Evolutionary conservation across 2,329 filamentous ascomycete species (phyloP).

Genomic region (Cercospora brassicicola): DNA sequence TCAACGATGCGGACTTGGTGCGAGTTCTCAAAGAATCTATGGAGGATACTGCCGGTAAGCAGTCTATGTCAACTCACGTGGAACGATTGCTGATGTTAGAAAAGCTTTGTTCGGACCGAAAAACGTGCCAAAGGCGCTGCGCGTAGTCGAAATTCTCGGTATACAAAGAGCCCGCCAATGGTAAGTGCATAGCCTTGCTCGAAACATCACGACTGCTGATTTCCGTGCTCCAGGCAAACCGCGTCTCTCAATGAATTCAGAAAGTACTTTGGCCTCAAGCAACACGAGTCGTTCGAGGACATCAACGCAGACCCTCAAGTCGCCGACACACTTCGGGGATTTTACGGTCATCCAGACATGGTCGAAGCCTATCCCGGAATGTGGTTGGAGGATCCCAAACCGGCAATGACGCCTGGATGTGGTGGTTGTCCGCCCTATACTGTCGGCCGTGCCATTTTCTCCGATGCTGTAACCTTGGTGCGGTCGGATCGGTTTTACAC

Average conservation of each 20-base stretch:
- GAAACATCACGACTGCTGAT: background rate
- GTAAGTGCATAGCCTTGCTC: slow-evolving; percentile 61
- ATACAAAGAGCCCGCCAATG: slow-evolving; percentile 75
- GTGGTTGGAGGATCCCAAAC: slow-evolving; percentile 72
- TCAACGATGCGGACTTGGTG: slow-evolving; percentile 58
- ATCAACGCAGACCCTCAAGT: slow-evolving; percentile 77
- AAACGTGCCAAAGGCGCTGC: slow-evolving; percentile 72
- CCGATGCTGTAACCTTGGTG: slow-evolving; percentile 75
- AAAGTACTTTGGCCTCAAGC: slow-evolving; percentile 74
- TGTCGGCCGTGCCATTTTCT: slow-evolving; percentile 72
- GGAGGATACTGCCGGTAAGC: slow-evolving; percentile 55
- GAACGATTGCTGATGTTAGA: background rate
- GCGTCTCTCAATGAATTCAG: slow-evolving; percentile 75
- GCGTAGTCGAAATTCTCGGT: slow-evolving; percentile 74
- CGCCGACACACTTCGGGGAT: slow-evolving; percentile 61
- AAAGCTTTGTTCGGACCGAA: slow-evolving; percentile 54
- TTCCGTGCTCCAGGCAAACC: background rate
- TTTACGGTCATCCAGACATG: slow-evolving; percentile 73
- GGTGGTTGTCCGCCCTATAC: slow-evolving; percentile 76
- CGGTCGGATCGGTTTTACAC: slow-evolving; percentile 79
- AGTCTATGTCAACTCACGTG: slow-evolving; percentile 21
- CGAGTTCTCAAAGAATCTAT: slow-evolving; percentile 55
- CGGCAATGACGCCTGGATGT: slow-evolving; percentile 68
- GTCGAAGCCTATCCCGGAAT: slow-evolving; percentile 80
- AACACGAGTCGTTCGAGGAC: slow-evolving; percentile 75